Conservation (phyloP, 495 filamentous ascomycete species). For the Amorphotheca resinae region DNA sequence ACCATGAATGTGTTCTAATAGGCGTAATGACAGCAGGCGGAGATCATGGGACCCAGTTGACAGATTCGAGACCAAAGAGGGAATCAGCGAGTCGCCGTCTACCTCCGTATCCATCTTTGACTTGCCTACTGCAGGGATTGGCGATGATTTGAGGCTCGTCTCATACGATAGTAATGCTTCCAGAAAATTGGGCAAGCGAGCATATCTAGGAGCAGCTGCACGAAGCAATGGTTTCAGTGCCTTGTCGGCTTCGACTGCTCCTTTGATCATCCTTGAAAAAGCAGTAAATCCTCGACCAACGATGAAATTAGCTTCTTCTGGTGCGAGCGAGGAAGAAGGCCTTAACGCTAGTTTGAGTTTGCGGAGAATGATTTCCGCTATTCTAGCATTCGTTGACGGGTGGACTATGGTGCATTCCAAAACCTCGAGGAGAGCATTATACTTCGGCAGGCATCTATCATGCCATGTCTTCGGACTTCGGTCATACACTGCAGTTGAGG, state of each 20-base stretch:
- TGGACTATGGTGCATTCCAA: constrained; percentile 35
- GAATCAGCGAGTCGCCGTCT: constrained; percentile 39
- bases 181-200: constrained; percentile 51
- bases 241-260: constrained; percentile 34
- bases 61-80: constrained; percentile 56
- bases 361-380: constrained; percentile 40
- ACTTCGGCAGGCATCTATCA: constrained; percentile 41
- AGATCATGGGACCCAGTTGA: constrained; percentile 57
- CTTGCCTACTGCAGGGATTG: constrained; percentile 9
- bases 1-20: constrained; percentile 42
- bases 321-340: constrained; percentile 38
- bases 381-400: constrained; percentile 39
- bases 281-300: constrained; percentile 42
- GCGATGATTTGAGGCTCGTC: constrained; percentile 29
- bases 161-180: constrained; percentile 52
- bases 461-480: constrained; percentile 36
- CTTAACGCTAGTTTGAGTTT: constrained; percentile 45
- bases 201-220: constrained; percentile 46
- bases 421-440: constrained; percentile 38
- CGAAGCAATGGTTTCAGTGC: constrained; percentile 45
- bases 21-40: constrained; percentile 54
- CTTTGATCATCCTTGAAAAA: constrained; percentile 38
- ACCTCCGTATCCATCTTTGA: constrained; percentile 10
- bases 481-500: constrained; percentile 18
- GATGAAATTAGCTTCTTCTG: constrained; percentile 45